phyloP scores from a whole-genome alignment of 1,284 basidiomycete species.

The Vanrija humicola region DNA sequence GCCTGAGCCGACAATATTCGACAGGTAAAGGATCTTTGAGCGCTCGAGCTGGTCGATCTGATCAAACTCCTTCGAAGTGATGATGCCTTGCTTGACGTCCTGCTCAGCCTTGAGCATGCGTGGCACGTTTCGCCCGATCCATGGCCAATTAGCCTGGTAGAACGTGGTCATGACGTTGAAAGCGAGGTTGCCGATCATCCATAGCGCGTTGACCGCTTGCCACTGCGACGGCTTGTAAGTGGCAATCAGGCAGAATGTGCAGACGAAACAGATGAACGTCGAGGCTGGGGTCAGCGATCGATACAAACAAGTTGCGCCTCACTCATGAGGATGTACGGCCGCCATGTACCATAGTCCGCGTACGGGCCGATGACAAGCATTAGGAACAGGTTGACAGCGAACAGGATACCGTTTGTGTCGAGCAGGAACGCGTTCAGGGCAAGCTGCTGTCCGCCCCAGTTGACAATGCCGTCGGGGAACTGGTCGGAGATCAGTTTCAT shows the following conservation, averaged over 20 bases:
- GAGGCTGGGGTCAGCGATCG: not conserved
- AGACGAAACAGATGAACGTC: not conserved
- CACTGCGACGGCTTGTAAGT: constrained; percentile 11
- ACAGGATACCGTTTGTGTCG: constrained; percentile 17
- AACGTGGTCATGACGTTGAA: constrained; percentile 12
- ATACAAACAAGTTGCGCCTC: not conserved
- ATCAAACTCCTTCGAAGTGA: constrained; percentile 15
- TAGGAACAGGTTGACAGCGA: constrained; percentile 13
- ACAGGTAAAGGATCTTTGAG: constrained; percentile 16
- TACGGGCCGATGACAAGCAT: constrained; percentile 16
- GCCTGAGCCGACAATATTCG: constrained; percentile 5
- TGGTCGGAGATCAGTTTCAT: not conserved
- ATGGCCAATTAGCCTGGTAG: constrained; percentile 17
- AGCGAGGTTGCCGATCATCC: constrained; percentile 9
- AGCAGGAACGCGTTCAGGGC: constrained; percentile 16
- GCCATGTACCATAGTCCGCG: constrained; percentile 21
- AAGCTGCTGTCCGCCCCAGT: constrained; percentile 1
- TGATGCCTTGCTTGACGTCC: constrained; percentile 11
- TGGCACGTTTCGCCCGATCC: constrained; percentile 16
- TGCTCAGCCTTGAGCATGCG: constrained; percentile 14
- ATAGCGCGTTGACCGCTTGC: constrained; percentile 16
- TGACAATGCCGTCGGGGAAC: constrained; percentile 4
- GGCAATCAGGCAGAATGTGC: constrained; percentile 11
- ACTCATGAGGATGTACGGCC: constrained; percentile 19
- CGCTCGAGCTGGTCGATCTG: constrained; percentile 14